Evolutionary conservation across 805 yeast species (phyloP).

Genomic region (Starmerella scarabaei): DNA sequence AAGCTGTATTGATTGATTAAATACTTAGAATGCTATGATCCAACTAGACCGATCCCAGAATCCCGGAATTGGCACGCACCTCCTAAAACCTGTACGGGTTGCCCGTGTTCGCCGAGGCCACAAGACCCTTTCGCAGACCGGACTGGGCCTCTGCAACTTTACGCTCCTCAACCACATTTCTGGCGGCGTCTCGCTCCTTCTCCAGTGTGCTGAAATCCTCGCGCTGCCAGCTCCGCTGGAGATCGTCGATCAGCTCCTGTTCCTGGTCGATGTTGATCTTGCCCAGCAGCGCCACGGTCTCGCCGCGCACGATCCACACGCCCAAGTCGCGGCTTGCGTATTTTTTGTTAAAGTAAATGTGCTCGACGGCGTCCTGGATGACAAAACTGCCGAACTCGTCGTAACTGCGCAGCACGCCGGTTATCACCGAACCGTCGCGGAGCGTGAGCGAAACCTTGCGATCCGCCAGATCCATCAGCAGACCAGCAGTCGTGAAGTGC

Average conservation of each 20-base stretch:
- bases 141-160: constrained; percentile 12
- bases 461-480: constrained; percentile 31
- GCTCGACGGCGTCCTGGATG: constrained; percentile 78
- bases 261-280: constrained; percentile 83
- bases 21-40: no score
- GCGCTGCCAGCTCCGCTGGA: constrained; percentile 38
- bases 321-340: constrained; percentile 74
- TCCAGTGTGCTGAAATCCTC: constrained; percentile 54
- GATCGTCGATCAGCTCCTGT: constrained; percentile 40
- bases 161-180: constrained; percentile 15
- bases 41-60: no score
- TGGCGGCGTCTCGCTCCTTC: constrained; percentile 24
- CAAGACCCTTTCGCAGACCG: constrained; percentile 17
- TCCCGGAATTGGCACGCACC: no score
- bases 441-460: constrained; percentile 63
- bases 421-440: constrained; percentile 77
- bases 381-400: constrained; percentile 89
- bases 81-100: constrained; percentile 18
- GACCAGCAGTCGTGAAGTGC: constrained; percentile 34
- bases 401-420: constrained; percentile 85
- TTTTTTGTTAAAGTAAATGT: constrained; percentile 41
- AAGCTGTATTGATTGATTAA: no score
- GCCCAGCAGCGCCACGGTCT: constrained; percentile 86
- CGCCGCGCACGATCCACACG: constrained; percentile 84
- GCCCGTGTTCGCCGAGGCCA: constrained; percentile 10